Evolutionary conservation across 257 asterid genomes (phyloP), one percentile per base, ranked within the genome.

Genomic region (Orobanche coerulescens): DNA sequence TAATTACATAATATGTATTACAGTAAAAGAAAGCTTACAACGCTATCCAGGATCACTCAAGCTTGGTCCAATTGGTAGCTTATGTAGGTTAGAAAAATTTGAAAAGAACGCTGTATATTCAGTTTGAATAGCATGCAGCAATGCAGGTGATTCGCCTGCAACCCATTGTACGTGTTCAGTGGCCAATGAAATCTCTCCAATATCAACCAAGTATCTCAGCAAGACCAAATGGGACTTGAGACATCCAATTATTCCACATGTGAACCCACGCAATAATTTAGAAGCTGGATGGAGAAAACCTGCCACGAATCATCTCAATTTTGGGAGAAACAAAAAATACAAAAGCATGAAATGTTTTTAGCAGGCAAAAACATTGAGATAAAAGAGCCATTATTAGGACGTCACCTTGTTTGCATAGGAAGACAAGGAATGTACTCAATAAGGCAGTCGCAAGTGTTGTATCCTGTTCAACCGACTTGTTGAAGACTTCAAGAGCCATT

Each of bases 391-490:
- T 13, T 24, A 30, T 39, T 26, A 16, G 40, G 16, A 6, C 6
- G 12, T 65, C 61, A 84, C 95, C 95, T 81, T 82, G 82, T 68
- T 69, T 78, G 62, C 96, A 86, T 37, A 92, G 81, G 71, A 62
- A 66, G 61, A 73, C 73, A 69, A 84, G 55, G 52, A 85, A 79
- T 33, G 75, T 15, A 56, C 61, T 58, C 58, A 84, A 71, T 64
- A 83, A 28, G 33, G 62, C 31, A 25, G 61, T 75, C 9, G 82
- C 83, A 48, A 84, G 83, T 67, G 37, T 50, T 13, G 16, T 50
- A 56, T 84, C 84, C 53, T 82, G 90, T 69, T 77, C 77, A 34
- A 75, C 69, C 60, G 70, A 78, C 71, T 68, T 79, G 64, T 65
- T 63, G 62, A 75, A 88, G 62, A 91, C 72, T 49, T 62, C 60